Evolutionary conservation across 2,329 filamentous ascomycete species (phyloP), one percentile per base, ranked within the genome.

Genomic region (Fusarium setosum): DNA sequence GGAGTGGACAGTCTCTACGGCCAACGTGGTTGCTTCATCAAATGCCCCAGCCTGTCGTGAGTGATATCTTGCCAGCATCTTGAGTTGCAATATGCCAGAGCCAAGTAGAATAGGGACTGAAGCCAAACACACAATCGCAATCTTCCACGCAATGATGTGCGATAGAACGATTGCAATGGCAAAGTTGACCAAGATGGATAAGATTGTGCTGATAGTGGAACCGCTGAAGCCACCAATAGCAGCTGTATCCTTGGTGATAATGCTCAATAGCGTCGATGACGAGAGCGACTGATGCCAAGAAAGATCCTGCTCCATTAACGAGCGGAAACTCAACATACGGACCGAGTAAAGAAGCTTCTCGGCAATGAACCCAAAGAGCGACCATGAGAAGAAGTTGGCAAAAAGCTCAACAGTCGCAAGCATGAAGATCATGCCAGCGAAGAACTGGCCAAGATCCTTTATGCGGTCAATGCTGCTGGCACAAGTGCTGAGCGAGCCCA

Each of bases 61-160:
- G 57, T 91, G 86, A 50, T 89, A 88, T n/a, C 84, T 82, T 3
- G 86, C 83, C 2, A 91, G 81, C 12, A 88, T 84, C 1, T 83
- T 83, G 9, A 93, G 81, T 64, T 91, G 86, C 85, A 93, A 87
- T 63, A 91, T 83, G 0, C 91, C 91, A 0, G 90, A 84, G 2
- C 87, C 88, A 0, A 94, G 81, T 5, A 93, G 83, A 12, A 93
- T 76, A 0, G 91, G 91, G 0, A 93, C 86, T 13, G 87, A 82
- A 1, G 90, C 84, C 4, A 93, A 80, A 56, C 89, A 90, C 6
- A 93, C 91, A 12, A 94, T 75, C 1, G 90, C 90, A 59, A 94
- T 92, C 71, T 87, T 90, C 91, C 91, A 94, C 2, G 89, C 89
- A 53, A 93, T 82, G 45, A 92, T 86, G 62, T 91, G 89, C 0